These are phyloP conservation scores for Picochlorum costavermella DNA, from an alignment of 139 green algal species.

Conservation along the genomic window DNA sequence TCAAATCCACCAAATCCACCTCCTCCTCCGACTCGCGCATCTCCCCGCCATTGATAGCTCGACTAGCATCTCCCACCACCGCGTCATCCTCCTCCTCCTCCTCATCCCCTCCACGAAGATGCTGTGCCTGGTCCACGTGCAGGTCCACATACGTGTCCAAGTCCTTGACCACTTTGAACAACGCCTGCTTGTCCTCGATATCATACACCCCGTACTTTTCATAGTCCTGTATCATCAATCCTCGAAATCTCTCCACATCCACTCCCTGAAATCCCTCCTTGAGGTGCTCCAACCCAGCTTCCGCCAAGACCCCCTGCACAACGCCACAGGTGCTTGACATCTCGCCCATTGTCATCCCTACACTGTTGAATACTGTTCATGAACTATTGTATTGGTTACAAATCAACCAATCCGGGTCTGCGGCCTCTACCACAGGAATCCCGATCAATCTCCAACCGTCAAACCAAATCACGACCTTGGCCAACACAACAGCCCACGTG, in stretches of 20 bases:
- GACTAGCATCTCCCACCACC: neutral
- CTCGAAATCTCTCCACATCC: neutral
- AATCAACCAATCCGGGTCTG: no score
- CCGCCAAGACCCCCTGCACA: conserved; percentile 1
- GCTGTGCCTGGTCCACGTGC: neutral
- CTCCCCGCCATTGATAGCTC: neutral
- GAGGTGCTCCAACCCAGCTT: conserved; percentile 1
- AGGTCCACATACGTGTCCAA: conserved; percentile 11
- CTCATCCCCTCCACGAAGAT: neutral
- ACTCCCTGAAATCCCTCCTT: neutral
- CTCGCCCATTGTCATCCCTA: neutral
- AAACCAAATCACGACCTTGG: no score
- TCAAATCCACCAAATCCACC: conserved; percentile 50
- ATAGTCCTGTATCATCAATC: conserved; percentile 46
- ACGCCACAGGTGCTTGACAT: no score
- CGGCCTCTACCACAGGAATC: no score
- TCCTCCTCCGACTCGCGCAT: conserved; percentile 9
- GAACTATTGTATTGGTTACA: no score
- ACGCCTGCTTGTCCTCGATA: conserved; percentile 66
- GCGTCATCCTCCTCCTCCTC: neutral
- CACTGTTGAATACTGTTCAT: no score
- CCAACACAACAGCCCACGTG: neutral
- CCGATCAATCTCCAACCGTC: no score
- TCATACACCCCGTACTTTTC: conserved; percentile 50
- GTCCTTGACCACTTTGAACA: conserved; percentile 64